A percentile compares a stretch with the other conserved stretches of the same genome.
Evolutionary conservation across 116 monocot species (phyloP).

Genomic region (Posidonia oceanica): DNA sequence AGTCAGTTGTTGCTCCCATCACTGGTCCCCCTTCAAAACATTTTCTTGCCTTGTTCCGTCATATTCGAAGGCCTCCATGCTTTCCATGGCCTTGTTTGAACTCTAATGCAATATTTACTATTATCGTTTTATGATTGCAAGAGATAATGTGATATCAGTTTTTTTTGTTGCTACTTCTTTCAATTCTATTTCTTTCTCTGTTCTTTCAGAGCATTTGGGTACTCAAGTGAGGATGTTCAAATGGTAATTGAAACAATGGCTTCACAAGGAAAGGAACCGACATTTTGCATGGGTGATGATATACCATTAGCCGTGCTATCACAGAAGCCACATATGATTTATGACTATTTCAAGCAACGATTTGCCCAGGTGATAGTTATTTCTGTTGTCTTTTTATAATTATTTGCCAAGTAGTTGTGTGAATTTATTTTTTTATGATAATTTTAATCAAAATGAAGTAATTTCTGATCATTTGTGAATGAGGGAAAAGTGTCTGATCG

Average conservation of each 20-base stretch:
- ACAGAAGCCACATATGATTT: constrained; percentile 84
- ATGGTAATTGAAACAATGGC: constrained; percentile 99
- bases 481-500: too few relatives aligned
- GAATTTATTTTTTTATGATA: too few relatives aligned
- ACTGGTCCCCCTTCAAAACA: too few relatives aligned
- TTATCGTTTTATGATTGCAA: neutral
- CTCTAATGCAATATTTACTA: too few relatives aligned
- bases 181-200: neutral
- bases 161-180: neutral
- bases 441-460: too few relatives aligned
- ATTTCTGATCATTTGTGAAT: too few relatives aligned
- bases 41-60: too few relatives aligned
- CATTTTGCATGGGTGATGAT: constrained; percentile 99
- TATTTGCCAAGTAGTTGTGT: neutral
- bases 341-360: constrained; percentile 97
- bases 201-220: constrained; percentile 80
- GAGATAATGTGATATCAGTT: neutral
- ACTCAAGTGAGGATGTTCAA: constrained; percentile 99
- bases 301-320: constrained; percentile 87
- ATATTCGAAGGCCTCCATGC: neutral
- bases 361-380: constrained; percentile 79
- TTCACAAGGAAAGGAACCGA: constrained; percentile 97
- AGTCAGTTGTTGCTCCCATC: too few relatives aligned
- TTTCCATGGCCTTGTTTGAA: neutral
- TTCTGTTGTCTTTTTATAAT: constrained; percentile 1